These are phyloP conservation scores for Euptelea pleiosperma DNA, from an alignment of 164 flowering plant genomes.

Conservation along the genomic window DNA sequence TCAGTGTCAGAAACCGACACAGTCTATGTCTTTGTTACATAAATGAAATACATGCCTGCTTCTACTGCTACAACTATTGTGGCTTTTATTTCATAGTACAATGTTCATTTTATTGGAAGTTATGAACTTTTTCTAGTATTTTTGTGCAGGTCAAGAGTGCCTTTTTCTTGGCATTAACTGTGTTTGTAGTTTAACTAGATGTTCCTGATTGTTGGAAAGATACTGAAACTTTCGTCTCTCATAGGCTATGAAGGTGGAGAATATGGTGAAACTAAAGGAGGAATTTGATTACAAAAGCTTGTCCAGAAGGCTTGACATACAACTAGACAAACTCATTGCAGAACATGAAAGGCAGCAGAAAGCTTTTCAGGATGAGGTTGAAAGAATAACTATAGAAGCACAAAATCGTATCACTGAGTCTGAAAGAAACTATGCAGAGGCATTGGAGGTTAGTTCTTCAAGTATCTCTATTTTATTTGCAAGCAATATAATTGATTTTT, in stretches of 20 bases:
- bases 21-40: too few relatives aligned
- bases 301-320: constrained; percentile 75
- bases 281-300: constrained; percentile 97
- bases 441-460: constrained; percentile 61
- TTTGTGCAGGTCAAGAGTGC: too few relatives aligned
- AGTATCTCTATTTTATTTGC: background rate
- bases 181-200: too few relatives aligned
- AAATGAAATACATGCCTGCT: too few relatives aligned
- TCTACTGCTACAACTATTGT: too few relatives aligned
- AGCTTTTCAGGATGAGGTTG: constrained; percentile 67
- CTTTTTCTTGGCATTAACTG: too few relatives aligned
- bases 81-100: too few relatives aligned
- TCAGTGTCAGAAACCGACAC: too few relatives aligned
- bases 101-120: background rate
- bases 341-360: constrained; percentile 90
- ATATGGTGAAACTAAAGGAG: constrained; percentile 93
- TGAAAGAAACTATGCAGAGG: constrained; percentile 63
- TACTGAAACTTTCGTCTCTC: background rate
- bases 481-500: too few relatives aligned
- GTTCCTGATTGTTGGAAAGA: too few relatives aligned
- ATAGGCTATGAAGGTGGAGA: constrained; percentile 99
- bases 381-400: constrained; percentile 55
- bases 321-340: constrained; percentile 75
- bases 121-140: too few relatives aligned
- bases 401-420: constrained; percentile 51